Conservation (phyloP, 140 eudicot genomes). For the Erigeron philadelphicus region DNA sequence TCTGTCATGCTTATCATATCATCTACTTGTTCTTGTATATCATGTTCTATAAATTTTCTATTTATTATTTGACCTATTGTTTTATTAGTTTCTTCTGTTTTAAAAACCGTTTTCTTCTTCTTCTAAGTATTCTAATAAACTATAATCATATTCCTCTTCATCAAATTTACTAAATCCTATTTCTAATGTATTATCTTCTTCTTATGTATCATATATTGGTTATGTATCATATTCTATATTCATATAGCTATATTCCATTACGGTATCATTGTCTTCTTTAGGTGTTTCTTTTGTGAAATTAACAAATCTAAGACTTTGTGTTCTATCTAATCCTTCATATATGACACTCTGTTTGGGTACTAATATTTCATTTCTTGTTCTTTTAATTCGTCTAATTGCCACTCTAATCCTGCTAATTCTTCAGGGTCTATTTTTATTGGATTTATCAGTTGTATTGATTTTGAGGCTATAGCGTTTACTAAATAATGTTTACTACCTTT, state of each 20-base stretch:
- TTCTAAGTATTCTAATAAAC: not conserved
- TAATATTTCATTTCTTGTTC: not conserved
- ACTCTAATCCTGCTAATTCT: not conserved
- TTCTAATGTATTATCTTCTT: not conserved
- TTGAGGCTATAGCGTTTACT: not conserved
- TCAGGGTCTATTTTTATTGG: not conserved
- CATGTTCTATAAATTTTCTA: not conserved
- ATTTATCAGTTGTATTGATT: not conserved
- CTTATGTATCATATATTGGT: not conserved
- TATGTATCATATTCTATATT: not conserved
- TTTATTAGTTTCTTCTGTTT: not conserved
- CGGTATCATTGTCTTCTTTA: too few species aligned
- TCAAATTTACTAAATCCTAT: not conserved
- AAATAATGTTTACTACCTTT: too few species aligned
- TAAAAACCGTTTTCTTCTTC: not conserved
- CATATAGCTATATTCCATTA: not conserved
- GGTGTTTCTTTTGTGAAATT: not conserved
- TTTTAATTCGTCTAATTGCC: not conserved
- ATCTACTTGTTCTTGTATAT: not conserved
- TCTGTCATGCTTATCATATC: not conserved
- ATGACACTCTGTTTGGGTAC: not conserved
- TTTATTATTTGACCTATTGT: not conserved
- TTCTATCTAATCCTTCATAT: not conserved
- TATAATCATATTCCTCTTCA: not conserved
- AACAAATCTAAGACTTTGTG: not conserved